Evolutionary conservation across 768 basidiomycete species (phyloP), one percentile per base, ranked within the genome.

Genomic region (Suillus spraguei): DNA sequence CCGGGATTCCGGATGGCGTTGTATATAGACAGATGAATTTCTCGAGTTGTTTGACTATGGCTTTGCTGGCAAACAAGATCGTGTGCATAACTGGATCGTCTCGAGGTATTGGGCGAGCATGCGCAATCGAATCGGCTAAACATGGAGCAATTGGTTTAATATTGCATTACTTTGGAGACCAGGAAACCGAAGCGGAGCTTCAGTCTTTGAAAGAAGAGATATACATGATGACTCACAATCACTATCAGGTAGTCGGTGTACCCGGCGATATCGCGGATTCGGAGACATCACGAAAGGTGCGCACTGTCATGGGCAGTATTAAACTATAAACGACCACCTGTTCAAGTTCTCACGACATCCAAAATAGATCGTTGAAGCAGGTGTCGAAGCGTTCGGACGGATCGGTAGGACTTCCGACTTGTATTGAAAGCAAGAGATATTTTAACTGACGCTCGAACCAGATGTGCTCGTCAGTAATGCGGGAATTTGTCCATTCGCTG

Each of bases 401-500:
- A 88, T 91, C 65, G 87, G 87, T 76, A 78, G 76, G 8, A 80
- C 80, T 87, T 76, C 77, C 76, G 8, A 80, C 80, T 61, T n/a
- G 8, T 14, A 54, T n/a, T n/a, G n/a, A n/a, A 61, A 59, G 2
- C 14, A 61, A 59, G 2, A 28, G 22, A 24, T 8, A 38, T 28
- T 35, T 60, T 38, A 24, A 39, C 36, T 62, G 13, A 62, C 33
- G 56, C 36, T 10, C 49, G 13, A 24, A 62, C 41, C 54, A 78
- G 82, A 84, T 67, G 79, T 81, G n/a, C 76, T 84, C n/a, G 79
- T 84, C 62, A 82, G 80, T 69, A 84, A 83, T 71, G 84, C 83
- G 1, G 82, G 91, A 14, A 91, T 92, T 65, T 92, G 91, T 71
- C 90, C 90, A 2, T 92, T 92, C 74, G 83, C 87, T 44, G 85